These are phyloP conservation scores for Triticum timopheevii DNA, from an alignment of 176 grass and related monocot species.

Conservation along the genomic window DNA sequence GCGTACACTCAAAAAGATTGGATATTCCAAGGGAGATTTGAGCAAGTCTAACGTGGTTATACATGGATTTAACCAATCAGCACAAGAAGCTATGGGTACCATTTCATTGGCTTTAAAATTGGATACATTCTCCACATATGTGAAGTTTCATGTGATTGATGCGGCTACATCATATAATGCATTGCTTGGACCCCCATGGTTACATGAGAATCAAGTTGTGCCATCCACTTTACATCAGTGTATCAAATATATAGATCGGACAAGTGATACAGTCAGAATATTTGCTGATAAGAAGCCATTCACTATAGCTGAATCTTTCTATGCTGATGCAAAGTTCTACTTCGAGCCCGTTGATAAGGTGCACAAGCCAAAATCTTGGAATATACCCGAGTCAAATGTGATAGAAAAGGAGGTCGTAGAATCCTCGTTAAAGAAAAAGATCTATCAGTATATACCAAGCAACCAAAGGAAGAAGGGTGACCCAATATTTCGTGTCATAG, in stretches of 20 bases:
- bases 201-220: too few relatives aligned
- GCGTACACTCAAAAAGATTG: background rate
- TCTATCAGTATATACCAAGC: background rate
- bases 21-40: background rate
- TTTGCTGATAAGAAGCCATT: background rate
- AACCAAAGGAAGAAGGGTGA: background rate
- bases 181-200: background rate
- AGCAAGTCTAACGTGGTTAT: too few relatives aligned
- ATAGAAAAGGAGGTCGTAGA: rapidly evolving
- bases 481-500: background rate
- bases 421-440: background rate
- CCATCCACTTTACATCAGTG: too few relatives aligned
- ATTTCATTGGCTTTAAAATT: background rate
- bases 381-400: background rate
- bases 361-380: background rate
- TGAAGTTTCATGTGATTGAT: background rate
- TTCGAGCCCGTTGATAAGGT: background rate
- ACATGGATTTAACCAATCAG: background rate
- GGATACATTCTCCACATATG: background rate
- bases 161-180: background rate
- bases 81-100: background rate
- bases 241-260: too few relatives aligned
- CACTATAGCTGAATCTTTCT: background rate
- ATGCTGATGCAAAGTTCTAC: background rate
- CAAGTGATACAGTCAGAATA: too few relatives aligned